Conservation (phyloP, 306 rosid species). For the Gynostemma pentaphyllum region DNA sequence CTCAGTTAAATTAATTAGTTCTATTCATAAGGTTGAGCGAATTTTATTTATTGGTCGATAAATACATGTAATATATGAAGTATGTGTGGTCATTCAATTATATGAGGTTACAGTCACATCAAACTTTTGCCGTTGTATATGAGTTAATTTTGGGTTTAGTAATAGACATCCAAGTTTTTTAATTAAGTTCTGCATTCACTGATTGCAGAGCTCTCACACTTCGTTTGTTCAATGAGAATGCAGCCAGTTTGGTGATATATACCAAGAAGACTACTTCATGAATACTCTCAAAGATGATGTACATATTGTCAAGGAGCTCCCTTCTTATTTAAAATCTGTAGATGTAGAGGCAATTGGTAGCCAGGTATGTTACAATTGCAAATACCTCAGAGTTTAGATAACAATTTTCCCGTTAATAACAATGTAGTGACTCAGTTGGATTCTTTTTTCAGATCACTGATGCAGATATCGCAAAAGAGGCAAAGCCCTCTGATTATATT, state of each 20-base stretch:
- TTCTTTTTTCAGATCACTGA: conserved; percentile 68
- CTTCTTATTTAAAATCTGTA: conserved; percentile 51
- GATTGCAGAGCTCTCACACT: not conserved
- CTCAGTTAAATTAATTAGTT: not conserved
- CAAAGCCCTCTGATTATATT: conserved; percentile 52
- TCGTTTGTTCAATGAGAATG: conserved; percentile 9
- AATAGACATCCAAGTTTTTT: not conserved
- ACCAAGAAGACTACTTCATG: conserved; percentile 76
- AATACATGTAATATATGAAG: not conserved
- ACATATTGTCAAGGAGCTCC: conserved; percentile 61
- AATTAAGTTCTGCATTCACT: not conserved
- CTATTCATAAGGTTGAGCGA: not conserved
- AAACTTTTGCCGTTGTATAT: not conserved
- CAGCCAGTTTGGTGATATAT: conserved; percentile 94
- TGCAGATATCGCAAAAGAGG: conserved; percentile 82
- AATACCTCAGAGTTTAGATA: not conserved
- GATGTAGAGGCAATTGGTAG: conserved; percentile 69
- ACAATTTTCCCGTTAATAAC: conserved; percentile 7
- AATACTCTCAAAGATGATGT: conserved; percentile 55
- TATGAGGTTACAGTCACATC: not conserved
- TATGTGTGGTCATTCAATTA: not conserved
- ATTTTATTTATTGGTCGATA: not conserved
- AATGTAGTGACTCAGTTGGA: conserved; percentile 6
- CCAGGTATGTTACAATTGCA: conserved; percentile 36
- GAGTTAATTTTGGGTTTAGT: not conserved